Conservation (phyloP, 148 eudicot species). For the Persicaria tinctoria region DNA sequence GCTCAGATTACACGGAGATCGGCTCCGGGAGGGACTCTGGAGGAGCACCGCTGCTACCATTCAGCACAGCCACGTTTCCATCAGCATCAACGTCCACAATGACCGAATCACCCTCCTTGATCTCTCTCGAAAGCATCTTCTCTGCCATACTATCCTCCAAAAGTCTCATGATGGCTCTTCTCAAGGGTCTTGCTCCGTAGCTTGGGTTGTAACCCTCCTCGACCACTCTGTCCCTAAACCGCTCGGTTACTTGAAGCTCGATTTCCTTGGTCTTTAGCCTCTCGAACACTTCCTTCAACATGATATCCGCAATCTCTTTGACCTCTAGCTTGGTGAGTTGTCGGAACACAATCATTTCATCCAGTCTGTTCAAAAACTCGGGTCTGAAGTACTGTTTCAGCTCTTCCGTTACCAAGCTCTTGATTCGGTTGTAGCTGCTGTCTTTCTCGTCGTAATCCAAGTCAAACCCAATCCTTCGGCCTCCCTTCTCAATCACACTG, state of each 20-base stretch:
- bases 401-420: slow-evolving; percentile 16
- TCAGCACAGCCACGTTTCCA: slow-evolving; percentile 14
- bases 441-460: slow-evolving; percentile 13
- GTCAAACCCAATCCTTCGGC: slow-evolving; percentile 11
- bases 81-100: slow-evolving; percentile 19
- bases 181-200: slow-evolving; percentile 39
- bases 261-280: slow-evolving; percentile 19
- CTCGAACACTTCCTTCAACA: slow-evolving; percentile 22
- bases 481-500: slow-evolving; percentile 16
- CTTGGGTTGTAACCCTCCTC: slow-evolving; percentile 20
- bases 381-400: slow-evolving; percentile 29
- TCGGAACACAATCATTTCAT: slow-evolving; percentile 31
- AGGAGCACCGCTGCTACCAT: slow-evolving; percentile 1
- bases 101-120: slow-evolving; percentile 20
- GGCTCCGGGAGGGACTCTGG: slow-evolving; percentile 2
- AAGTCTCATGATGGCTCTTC: slow-evolving; percentile 28
- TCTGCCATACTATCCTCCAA: slow-evolving; percentile 37
- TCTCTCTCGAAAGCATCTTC: slow-evolving; percentile 23
- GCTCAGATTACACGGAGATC: neutral
- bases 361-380: slow-evolving; percentile 37
- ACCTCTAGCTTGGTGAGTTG: slow-evolving; percentile 17
- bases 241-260: slow-evolving; percentile 16
- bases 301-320: slow-evolving; percentile 21
- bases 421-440: slow-evolving; percentile 10
- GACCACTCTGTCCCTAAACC: slow-evolving; percentile 17